Evolutionary conservation across 495 filamentous ascomycete genomes (phyloP).

Genomic region (Podospora conica): DNA sequence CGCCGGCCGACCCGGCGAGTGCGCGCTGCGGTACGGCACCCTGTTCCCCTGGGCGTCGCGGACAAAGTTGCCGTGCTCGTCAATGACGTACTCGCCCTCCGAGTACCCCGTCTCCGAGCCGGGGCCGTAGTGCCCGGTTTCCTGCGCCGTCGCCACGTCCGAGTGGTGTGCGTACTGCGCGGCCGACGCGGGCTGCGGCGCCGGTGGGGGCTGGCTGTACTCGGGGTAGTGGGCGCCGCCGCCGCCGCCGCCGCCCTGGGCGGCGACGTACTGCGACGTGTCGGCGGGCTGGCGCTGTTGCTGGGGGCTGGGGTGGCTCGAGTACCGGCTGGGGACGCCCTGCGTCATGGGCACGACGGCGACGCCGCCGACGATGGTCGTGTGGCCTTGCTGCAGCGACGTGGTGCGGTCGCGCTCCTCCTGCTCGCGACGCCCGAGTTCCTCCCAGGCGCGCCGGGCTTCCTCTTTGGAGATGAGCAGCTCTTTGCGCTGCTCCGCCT

Average conservation of each 20-base stretch:
- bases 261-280: slow-evolving; percentile 33
- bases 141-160: slow-evolving; percentile 14
- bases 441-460: slow-evolving; percentile 93
- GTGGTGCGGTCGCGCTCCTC: slow-evolving; percentile 89
- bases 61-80: slow-evolving; percentile 43
- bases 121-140: slow-evolving; percentile 30
- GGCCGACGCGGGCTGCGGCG: slow-evolving; percentile 21
- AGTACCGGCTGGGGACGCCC: slow-evolving; percentile 62
- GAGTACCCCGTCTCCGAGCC: slow-evolving; percentile 49
- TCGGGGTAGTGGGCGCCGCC: slow-evolving; percentile 26
- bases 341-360: slow-evolving; percentile 95
- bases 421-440: slow-evolving; percentile 87
- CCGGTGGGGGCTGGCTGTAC: slow-evolving; percentile 37
- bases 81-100: slow-evolving; percentile 53
- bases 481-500: slow-evolving; percentile 83
- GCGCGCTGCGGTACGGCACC: slow-evolving; percentile 36
- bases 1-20: slow-evolving; percentile 20
- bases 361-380: slow-evolving; percentile 84
- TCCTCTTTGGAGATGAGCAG: slow-evolving; percentile 93
- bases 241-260: no score
- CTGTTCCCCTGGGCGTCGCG: slow-evolving; percentile 43
- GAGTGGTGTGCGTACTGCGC: slow-evolving; percentile 30
- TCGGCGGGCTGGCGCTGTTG: slow-evolving; percentile 35
- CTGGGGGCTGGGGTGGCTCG: slow-evolving; percentile 40
- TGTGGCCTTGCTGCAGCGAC: slow-evolving; percentile 77